phyloP scores from a whole-genome alignment of 768 basidiomycete genomes.

The Kwoniella botswanensis region DNA sequence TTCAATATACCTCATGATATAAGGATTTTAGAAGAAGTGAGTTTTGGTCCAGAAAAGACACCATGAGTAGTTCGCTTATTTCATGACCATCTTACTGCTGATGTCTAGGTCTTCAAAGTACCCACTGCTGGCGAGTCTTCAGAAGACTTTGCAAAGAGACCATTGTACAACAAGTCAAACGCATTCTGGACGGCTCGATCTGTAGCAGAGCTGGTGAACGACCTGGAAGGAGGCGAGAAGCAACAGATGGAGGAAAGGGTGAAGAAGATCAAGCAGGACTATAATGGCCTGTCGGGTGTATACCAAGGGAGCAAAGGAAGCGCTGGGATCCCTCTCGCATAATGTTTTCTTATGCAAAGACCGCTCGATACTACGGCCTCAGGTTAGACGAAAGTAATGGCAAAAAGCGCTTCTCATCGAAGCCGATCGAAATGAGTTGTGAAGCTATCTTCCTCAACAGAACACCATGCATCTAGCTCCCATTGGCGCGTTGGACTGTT shows the following conservation, averaged over 20 bases:
- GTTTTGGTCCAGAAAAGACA: not conserved
- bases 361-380: not conserved
- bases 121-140: constrained; percentile 9
- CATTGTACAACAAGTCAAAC: constrained; percentile 47
- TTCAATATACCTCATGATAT: constrained; percentile 51
- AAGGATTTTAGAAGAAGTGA: constrained; percentile 33
- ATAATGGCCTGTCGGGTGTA: constrained; percentile 33
- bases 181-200: constrained; percentile 36
- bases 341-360: not conserved
- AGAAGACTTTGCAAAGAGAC: constrained; percentile 32
- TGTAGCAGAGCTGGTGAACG: constrained; percentile 28
- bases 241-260: constrained; percentile 15
- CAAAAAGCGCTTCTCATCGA: no score
- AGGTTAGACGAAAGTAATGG: no score
- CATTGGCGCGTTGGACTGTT: no score
- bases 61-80: not conserved
- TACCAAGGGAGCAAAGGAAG: constrained; percentile 45
- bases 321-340: constrained; percentile 44
- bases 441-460: no score
- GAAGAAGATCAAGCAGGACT: constrained; percentile 26
- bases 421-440: no score
- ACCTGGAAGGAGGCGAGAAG: constrained; percentile 23
- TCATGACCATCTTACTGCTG: not conserved
- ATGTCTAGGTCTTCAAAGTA: constrained; percentile 39
- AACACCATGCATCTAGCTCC: no score